These are phyloP conservation scores for Populus davidiana DNA, from an alignment of 345 rosid species.

Conservation along the genomic window DNA sequence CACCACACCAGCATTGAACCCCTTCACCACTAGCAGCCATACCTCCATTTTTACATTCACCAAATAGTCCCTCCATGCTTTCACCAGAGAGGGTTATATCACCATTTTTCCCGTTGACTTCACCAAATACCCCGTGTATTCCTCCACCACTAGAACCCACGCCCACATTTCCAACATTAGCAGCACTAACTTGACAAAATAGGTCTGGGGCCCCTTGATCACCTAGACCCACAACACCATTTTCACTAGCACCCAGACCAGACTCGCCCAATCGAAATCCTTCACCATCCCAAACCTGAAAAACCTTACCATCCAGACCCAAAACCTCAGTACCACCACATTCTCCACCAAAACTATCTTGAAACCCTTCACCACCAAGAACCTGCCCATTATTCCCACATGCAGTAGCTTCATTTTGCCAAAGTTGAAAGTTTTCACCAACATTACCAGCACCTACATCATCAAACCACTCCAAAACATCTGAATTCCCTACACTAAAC, in stretches of 20 bases:
- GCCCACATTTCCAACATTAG: background rate
- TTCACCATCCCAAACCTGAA: constrained; percentile 1
- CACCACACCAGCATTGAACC: constrained; percentile 26
- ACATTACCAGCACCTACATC: constrained; percentile 18
- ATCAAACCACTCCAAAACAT: constrained; percentile 20
- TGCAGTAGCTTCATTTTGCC: constrained; percentile 14
- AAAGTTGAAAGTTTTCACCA: constrained; percentile 21
- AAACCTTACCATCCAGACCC: constrained; percentile 5
- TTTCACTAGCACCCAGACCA: background rate
- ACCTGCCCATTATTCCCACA: constrained; percentile 14
- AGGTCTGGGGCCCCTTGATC: constrained; percentile 1
- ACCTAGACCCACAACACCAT: background rate
- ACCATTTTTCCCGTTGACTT: constrained; percentile 7
- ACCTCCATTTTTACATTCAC: constrained; percentile 10
- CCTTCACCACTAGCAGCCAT: constrained; percentile 7
- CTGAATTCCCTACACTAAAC: constrained; percentile 14
- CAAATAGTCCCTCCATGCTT: constrained; percentile 14
- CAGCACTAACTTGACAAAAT: constrained; percentile 15
- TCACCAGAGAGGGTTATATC: constrained; percentile 17
- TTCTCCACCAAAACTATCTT: constrained; percentile 8
- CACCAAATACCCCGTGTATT: constrained; percentile 4
- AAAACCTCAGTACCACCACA: background rate
- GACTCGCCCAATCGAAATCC: constrained; percentile 8
- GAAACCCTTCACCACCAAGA: constrained; percentile 15
- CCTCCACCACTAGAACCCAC: constrained; percentile 5